Percentiles rank a stretch among this genome's conserved stretches.
phyloP scores from a whole-genome alignment of 805 yeast genomes.

The Candida pini region DNA sequence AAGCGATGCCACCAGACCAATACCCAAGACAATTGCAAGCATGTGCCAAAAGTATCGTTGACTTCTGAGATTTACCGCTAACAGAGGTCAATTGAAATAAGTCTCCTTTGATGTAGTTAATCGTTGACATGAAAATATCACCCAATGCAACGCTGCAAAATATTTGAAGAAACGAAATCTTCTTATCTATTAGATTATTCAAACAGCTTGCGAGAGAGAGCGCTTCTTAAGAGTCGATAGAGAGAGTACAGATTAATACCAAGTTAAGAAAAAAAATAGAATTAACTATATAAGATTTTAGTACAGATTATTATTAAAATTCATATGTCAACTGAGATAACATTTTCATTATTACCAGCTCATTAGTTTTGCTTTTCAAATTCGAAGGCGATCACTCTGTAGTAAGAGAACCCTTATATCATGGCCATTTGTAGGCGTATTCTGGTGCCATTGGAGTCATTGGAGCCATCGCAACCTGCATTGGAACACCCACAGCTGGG shows the following conservation, averaged over 20 bases:
- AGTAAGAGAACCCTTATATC: not conserved
- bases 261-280: too few species aligned
- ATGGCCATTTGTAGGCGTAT: not conserved
- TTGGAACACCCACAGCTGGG: too few species aligned
- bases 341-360: not conserved
- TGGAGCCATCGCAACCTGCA: not conserved
- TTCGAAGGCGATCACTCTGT: not conserved
- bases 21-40: conserved; percentile 74
- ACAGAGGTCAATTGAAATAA: conserved; percentile 36
- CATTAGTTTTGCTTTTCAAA: too few species aligned
- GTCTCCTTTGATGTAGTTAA: conserved; percentile 51
- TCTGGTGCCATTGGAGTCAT: not conserved
- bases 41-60: conserved; percentile 55
- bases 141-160: too few species aligned
- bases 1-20: conserved; percentile 88
- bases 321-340: too few species aligned
- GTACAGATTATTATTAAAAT: too few species aligned
- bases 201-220: too few species aligned
- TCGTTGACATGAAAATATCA: conserved; percentile 20
- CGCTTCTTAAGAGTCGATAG: too few species aligned
- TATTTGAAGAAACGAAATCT: too few species aligned
- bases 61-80: conserved; percentile 8
- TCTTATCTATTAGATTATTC: too few species aligned
- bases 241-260: too few species aligned
- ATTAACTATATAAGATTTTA: too few species aligned